Evolutionary conservation across 768 basidiomycete species (phyloP), one percentile per base, ranked within the genome.

Genomic region (Leucogyrophana mollusca): DNA sequence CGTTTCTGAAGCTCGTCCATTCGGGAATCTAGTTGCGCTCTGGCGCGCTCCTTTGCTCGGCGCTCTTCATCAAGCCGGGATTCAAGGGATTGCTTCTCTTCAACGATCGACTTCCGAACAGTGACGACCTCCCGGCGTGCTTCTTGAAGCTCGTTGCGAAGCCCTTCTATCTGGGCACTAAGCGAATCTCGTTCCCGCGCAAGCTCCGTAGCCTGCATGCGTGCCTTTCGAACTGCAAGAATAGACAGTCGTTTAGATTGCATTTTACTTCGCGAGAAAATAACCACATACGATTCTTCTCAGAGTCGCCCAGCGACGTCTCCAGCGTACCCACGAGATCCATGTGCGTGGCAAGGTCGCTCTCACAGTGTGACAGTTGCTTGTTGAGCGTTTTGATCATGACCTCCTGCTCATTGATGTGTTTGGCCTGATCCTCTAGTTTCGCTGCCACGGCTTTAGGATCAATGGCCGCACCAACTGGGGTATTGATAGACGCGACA

Each of bases 371-470:
- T n/a, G 82, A 83, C 39, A 96, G 64, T 65, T 94, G 92, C 65
- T 95, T 94, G 67, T 93, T 94, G 51, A 96, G 78, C 18, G 89
- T 93, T 68, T 90, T 89, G 71, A 95, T 90, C 87, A 92, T 94
- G 41, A 76, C 80, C 55, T 91, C 87, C 60, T 91, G 87, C 71
- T 94, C 92, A 10, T 82, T 87, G 30, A 93, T 69, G 37, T 79
- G 82, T 57, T 85, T 87, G 16, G 78, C 65, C 64, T 89, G 88
- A 50, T 87, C 81, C 57, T 90, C 88, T 7, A 93, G 56, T 57
- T 79, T 81, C 34, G 66, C 70, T 2, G 67, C 54, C 4, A 78
- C 47, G 11, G 53, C 39, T 64, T 90, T 90, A 35, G 71, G 47
- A 56, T 91, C 90, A 14, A 72, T 48, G 10, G 63, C 58, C 14